These are phyloP conservation scores for Osmozyma mogii DNA, from an alignment of 805 yeast species.

Conservation along the genomic window DNA sequence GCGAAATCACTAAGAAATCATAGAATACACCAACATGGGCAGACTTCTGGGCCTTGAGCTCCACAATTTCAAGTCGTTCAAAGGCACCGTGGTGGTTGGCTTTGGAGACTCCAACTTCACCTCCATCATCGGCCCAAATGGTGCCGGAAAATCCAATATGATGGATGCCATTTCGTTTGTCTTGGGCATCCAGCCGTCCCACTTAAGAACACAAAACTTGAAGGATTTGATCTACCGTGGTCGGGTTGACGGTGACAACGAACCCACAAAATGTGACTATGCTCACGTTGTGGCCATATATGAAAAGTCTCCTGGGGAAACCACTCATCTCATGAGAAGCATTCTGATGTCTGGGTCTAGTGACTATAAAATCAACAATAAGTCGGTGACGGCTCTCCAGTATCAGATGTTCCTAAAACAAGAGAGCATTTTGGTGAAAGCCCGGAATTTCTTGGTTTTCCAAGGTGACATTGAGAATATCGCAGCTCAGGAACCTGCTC, in stretches of 20 bases:
- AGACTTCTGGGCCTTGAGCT: slow-evolving; percentile 71
- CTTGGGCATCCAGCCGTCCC: slow-evolving; percentile 70
- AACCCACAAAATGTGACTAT: slow-evolving; percentile 25
- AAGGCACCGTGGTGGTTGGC: slow-evolving; percentile 67
- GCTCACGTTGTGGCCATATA: slow-evolving; percentile 80
- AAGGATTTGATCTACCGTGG: slow-evolving; percentile 82
- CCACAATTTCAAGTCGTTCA: slow-evolving; percentile 85
- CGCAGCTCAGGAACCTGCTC: slow-evolving; percentile 78
- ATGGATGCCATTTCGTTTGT: slow-evolving; percentile 97
- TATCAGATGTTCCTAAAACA: slow-evolving; percentile 60
- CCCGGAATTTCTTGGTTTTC: slow-evolving; percentile 85
- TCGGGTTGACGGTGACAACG: slow-evolving; percentile 20
- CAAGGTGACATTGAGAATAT: slow-evolving; percentile 96
- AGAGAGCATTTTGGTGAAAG: slow-evolving; percentile 80
- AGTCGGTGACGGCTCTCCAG: slow-evolving; percentile 50
- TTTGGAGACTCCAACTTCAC: slow-evolving; percentile 82
- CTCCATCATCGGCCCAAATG: slow-evolving; percentile 96
- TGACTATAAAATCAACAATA: slow-evolving; percentile 59
- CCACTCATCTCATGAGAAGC: slow-evolving; percentile 54
- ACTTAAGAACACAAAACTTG: slow-evolving; percentile 65
- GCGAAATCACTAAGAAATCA: too few species aligned
- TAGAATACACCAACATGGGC: slow-evolving; percentile 60
- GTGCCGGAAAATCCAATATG: slow-evolving; percentile 94
- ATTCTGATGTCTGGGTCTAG: slow-evolving; percentile 54
- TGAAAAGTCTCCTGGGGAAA: slow-evolving; percentile 52